phyloP scores from a whole-genome alignment of 306 rosid species.

The Alnus glutinosa region DNA sequence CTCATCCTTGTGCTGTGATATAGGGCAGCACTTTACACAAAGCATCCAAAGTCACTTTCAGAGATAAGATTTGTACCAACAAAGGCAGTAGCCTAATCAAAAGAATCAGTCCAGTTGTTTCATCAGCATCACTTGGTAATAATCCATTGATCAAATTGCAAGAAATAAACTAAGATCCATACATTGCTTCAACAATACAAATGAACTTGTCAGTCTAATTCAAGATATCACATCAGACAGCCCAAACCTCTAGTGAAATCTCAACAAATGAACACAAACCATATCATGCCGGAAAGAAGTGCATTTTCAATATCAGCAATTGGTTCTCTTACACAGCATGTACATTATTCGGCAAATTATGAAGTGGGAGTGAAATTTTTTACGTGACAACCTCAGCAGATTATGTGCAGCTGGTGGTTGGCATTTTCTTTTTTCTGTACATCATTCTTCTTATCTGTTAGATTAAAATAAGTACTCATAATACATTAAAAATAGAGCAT shows the following conservation, averaged over 20 bases:
- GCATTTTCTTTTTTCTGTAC: conserved; percentile 31
- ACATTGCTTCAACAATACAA: neutral
- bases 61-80: neutral
- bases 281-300: neutral
- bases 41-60: neutral
- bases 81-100: neutral
- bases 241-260: neutral
- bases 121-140: neutral
- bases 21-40: neutral
- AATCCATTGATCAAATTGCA: neutral
- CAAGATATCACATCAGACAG: neutral
- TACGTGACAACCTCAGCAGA: conserved; percentile 14
- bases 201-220: neutral
- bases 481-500: conserved; percentile 56
- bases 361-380: conserved; percentile 9
- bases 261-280: neutral
- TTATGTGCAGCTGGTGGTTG: conserved; percentile 31
- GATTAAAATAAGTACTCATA: conserved; percentile 56
- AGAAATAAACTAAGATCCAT: neutral
- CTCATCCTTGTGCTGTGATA: neutral
- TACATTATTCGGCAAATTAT: neutral
- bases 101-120: neutral
- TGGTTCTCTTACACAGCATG: neutral
- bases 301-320: neutral
- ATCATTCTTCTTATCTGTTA: neutral